Evolutionary conservation across 306 rosid species (phyloP), one percentile per base, ranked within the genome.

Genomic region (Crataegus laevigata): DNA sequence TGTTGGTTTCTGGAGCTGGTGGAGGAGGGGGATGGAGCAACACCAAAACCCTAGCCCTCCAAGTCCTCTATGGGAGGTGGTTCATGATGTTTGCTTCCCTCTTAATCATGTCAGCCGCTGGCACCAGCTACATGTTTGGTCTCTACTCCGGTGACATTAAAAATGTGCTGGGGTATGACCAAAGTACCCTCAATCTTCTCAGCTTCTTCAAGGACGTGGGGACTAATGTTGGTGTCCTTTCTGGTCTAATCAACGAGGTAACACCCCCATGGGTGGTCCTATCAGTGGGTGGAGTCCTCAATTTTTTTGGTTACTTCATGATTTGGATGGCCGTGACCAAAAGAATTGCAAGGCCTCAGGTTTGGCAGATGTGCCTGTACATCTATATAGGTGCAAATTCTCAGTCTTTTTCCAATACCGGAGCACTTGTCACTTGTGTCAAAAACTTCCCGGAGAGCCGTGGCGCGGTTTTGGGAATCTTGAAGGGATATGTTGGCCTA

Each of bases 181-280:
- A 94, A 67, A 74, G 84, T 19, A 94, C 98, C 6, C 91, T 94
- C 36, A 88, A 91, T 61, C 85, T 91, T 14, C 82, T 94, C 3
- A 82, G 97, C 62, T 94, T 94, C 87, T 94, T 90, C 88, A 94
- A 94, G 64, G 98, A 94, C 78, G 17, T 94, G 5, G 97, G 98
- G 0, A 80, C 91, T 34, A 94, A 89, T 82, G 81, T 94, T 1
- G 97, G 98, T 0, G 24, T 94, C 36, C 71, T 89, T 30, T 79
- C 96, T 0, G 97, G 97, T 18, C 85, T 94, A 45, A 83, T 94
- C 82, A 90, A 88, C 63, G 97, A 94, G 84, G 62, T 91, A 4
- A 85, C 96, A 0, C 97, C 97, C 0, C 98, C 98, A 11, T 87
- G 89, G 89, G 87, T 85, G 72, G 91, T 87, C 18, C 50, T 87